Evolutionary conservation across 2,329 filamentous ascomycete species (phyloP).

Genomic region (Cladosporium sp.): DNA sequence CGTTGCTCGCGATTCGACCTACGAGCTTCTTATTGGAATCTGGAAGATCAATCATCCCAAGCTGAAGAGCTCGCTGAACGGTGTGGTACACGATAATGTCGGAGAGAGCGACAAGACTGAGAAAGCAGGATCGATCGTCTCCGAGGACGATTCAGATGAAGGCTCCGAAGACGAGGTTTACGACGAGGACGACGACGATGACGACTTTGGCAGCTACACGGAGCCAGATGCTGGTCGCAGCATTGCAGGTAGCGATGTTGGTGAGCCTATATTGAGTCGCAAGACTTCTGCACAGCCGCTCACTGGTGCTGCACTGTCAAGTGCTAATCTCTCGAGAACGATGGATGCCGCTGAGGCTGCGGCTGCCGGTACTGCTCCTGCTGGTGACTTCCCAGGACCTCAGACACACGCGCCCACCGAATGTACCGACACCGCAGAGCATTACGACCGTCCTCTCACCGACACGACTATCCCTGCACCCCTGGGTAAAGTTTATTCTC

Average conservation of each 20-base stretch:
- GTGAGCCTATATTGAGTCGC: slow-evolving; percentile 56
- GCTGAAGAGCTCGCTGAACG: slow-evolving; percentile 86
- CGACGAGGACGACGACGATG: slow-evolving; percentile 75
- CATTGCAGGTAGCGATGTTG: slow-evolving; percentile 55
- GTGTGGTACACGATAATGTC: slow-evolving; percentile 74
- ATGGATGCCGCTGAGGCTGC: slow-evolving; percentile 41
- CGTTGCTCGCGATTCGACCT: slow-evolving; percentile 90
- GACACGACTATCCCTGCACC: slow-evolving; percentile 87
- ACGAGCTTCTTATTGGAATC: slow-evolving; percentile 95
- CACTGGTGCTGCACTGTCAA: slow-evolving; percentile 40
- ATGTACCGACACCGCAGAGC: slow-evolving; percentile 74
- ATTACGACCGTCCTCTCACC: slow-evolving; percentile 82
- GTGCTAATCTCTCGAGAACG: slow-evolving; percentile 38
- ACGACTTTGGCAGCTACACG: slow-evolving; percentile 61
- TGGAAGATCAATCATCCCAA: slow-evolving; percentile 97
- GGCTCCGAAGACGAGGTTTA: slow-evolving; percentile 77
- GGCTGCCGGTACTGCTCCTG: slow-evolving; percentile 44
- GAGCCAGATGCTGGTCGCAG: slow-evolving; percentile 55
- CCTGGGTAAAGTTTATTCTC: slow-evolving; percentile 84
- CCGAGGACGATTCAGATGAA: slow-evolving; percentile 54
- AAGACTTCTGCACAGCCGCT: slow-evolving; percentile 67
- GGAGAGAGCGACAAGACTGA: slow-evolving; percentile 88
- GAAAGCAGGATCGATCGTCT: slow-evolving; percentile 66
- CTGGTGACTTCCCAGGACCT: slow-evolving; percentile 80
- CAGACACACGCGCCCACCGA: slow-evolving; percentile 79